Evolutionary conservation across 2,329 filamentous ascomycete genomes (phyloP).

Genomic region (Apiospora phragmitis): DNA sequence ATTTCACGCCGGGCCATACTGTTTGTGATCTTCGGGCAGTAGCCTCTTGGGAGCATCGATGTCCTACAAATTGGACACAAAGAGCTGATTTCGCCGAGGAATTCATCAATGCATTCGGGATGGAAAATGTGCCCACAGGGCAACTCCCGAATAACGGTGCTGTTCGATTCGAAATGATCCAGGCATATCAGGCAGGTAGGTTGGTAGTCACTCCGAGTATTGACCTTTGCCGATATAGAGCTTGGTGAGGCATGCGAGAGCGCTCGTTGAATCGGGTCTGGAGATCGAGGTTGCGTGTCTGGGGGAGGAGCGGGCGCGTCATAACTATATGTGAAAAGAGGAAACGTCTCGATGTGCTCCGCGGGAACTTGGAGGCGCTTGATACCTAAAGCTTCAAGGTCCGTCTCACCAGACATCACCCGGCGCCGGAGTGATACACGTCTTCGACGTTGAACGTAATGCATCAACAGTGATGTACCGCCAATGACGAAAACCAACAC

Average conservation of each 20-base stretch:
- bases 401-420: conserved; percentile 76
- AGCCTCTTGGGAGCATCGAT: conserved; percentile 70
- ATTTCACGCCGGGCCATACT: conserved; percentile 83
- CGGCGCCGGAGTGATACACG: conserved; percentile 68
- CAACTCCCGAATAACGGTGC: conserved; percentile 78
- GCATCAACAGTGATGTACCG: conserved; percentile 71
- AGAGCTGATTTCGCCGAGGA: conserved; percentile 75
- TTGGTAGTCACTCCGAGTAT: conserved; percentile 61
- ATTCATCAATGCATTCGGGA: conserved; percentile 85
- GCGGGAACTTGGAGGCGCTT: conserved; percentile 77
- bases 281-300: not conserved
- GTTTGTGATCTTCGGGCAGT: conserved; percentile 74
- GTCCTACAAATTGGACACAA: conserved; percentile 91
- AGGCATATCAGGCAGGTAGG: conserved; percentile 89
- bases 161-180: conserved; percentile 70
- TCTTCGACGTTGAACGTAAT: conserved; percentile 71
- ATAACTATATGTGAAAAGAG: conserved; percentile 74
- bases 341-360: conserved; percentile 70
- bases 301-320: conserved; percentile 40
- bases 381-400: conserved; percentile 83
- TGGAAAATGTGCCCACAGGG: conserved; percentile 94
- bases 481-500: conserved; percentile 69
- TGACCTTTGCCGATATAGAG: conserved; percentile 31
- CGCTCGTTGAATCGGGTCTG: conserved; percentile 22
- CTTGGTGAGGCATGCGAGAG: conserved; percentile 22